Percentiles rank a stretch among this genome's conserved stretches.
Evolutionary conservation across 2,329 filamentous ascomycete genomes (phyloP).

Genomic region (Cladosporium cucumerinum): DNA sequence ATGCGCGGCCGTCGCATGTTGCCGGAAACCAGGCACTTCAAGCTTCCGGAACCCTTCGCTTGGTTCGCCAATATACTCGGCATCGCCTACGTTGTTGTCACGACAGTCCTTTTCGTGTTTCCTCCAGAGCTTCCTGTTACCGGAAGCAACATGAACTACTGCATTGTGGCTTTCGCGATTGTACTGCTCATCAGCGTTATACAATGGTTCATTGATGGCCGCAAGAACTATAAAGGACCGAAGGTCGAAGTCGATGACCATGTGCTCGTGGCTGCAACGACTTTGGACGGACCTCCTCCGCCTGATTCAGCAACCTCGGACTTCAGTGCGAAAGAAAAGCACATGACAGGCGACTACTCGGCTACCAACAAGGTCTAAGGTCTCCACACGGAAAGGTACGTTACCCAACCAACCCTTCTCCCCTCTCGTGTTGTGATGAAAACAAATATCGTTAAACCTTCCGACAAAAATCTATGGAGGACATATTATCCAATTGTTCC

Average conservation of each 20-base stretch:
- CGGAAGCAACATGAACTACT: slow-evolving; percentile 66
- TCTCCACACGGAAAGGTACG: not conserved
- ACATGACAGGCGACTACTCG: not conserved
- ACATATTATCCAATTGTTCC: slow-evolving; percentile 19
- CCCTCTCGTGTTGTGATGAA: slow-evolving; percentile 10
- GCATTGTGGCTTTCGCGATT: slow-evolving; percentile 56
- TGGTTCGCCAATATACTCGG: slow-evolving; percentile 61
- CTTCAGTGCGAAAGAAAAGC: not conserved
- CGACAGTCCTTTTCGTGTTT: slow-evolving; percentile 72
- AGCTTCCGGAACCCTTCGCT: slow-evolving; percentile 52
- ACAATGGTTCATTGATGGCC: slow-evolving; percentile 60
- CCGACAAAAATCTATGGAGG: slow-evolving; percentile 14
- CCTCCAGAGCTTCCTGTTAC: slow-evolving; percentile 65
- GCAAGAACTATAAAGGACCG: slow-evolving; percentile 59
- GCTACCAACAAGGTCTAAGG: not conserved
- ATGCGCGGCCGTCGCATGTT: slow-evolving; percentile 63
- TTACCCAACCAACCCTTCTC: not conserved
- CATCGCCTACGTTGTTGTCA: slow-evolving; percentile 64
- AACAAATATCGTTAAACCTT: slow-evolving; percentile 12
- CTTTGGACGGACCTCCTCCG: slow-evolving; percentile 16
- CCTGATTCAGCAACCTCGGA: slow-evolving; percentile 6
- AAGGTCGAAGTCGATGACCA: slow-evolving; percentile 31
- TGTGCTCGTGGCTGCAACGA: slow-evolving; percentile 29
- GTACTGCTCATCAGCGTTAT: slow-evolving; percentile 55
- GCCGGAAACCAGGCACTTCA: slow-evolving; percentile 55